A percentile compares a stretch with the other conserved stretches of the same genome.
These are phyloP conservation scores for Trametes polyzona DNA, from an alignment of 1,284 basidiomycete species.

Conservation along the genomic window DNA sequence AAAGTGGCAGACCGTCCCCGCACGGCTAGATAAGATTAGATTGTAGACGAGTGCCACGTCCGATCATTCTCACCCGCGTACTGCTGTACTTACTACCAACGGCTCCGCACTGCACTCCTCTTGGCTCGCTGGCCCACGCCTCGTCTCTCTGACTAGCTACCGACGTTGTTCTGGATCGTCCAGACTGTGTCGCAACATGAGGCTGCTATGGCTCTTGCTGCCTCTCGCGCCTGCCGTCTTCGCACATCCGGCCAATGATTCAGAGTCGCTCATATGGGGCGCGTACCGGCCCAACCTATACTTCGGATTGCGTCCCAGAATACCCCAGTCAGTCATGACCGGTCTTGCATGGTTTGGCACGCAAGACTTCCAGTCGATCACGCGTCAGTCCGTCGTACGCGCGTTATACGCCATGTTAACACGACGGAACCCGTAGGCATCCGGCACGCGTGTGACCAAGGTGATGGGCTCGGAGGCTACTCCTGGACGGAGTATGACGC, in stretches of 20 bases:
- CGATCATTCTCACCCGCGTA: slow-evolving; percentile 17
- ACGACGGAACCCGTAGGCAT: slow-evolving; percentile 51
- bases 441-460: slow-evolving; percentile 91
- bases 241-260: slow-evolving; percentile 41
- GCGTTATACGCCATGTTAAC: not conserved
- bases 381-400: slow-evolving; percentile 48
- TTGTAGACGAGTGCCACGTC: slow-evolving; percentile 20
- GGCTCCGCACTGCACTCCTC: not conserved
- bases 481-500: slow-evolving; percentile 90
- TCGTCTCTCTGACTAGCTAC: not conserved
- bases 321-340: slow-evolving; percentile 87
- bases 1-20: not conserved
- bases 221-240: slow-evolving; percentile 31
- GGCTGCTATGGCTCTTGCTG: slow-evolving; percentile 35
- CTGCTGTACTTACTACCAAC: not conserved
- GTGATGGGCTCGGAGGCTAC: slow-evolving; percentile 80
- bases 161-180: no score
- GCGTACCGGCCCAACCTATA: slow-evolving; percentile 91
- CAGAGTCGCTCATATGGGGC: slow-evolving; percentile 85
- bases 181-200: slow-evolving; percentile 29
- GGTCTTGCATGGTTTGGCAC: slow-evolving; percentile 93
- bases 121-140: not conserved
- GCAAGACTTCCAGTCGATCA: slow-evolving; percentile 75
- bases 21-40: slow-evolving; percentile 19
- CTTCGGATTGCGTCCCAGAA: slow-evolving; percentile 85